A percentile compares a stretch with the other conserved stretches of the same genome.
Evolutionary conservation across 2,329 filamentous ascomycete genomes (phyloP).

Genomic region (Epichloe brachyelytri): DNA sequence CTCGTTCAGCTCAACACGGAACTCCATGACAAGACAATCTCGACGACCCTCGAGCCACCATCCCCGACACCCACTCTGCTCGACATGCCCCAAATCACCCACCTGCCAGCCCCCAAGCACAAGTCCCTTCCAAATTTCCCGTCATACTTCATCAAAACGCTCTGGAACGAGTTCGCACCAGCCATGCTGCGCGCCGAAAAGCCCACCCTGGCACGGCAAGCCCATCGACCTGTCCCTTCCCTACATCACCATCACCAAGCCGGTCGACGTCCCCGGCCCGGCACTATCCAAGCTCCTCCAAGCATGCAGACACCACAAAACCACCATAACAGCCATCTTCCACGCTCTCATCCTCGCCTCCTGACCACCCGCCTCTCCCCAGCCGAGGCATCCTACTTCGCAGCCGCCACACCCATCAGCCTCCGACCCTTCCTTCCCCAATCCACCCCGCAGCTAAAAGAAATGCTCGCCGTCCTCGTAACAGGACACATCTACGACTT

Average conservation of each 20-base stretch:
- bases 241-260: constrained; percentile 22
- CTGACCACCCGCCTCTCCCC: constrained; percentile 25
- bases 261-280: constrained; percentile 21
- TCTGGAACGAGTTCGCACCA: constrained; percentile 29
- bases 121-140: constrained; percentile 28
- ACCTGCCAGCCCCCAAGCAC: constrained; percentile 25
- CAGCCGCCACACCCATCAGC: constrained; percentile 29
- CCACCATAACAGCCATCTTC: constrained; percentile 36
- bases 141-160: constrained; percentile 24
- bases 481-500: constrained; percentile 22
- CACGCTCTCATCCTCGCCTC: constrained; percentile 32
- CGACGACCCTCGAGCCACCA: constrained; percentile 11
- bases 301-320: constrained; percentile 25
- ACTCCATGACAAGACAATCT: background rate
- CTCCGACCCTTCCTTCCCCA: constrained; percentile 26
- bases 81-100: background rate
- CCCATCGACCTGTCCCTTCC: constrained; percentile 22
- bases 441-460: constrained; percentile 13
- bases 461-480: constrained; percentile 27
- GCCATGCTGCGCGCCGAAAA: constrained; percentile 20
- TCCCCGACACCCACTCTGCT: constrained; percentile 16
- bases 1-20: constrained; percentile 26
- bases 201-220: constrained; percentile 25
- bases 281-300: constrained; percentile 21
- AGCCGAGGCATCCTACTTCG: constrained; percentile 21